Evolutionary conservation across 805 yeast genomes (phyloP).

Genomic region (Zygotorulaspora sp.): DNA sequence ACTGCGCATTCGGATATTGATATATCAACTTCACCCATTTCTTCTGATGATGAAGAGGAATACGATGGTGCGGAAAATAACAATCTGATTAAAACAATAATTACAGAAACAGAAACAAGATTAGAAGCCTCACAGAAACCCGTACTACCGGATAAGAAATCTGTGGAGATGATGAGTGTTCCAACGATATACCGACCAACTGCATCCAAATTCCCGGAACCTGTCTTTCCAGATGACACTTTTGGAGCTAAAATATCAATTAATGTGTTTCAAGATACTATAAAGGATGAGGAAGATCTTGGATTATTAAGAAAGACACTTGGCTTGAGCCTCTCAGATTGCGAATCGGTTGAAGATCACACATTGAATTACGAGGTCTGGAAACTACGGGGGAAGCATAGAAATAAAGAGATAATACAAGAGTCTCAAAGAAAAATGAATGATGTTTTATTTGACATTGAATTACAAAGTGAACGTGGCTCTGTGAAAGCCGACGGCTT

Average conservation of each 20-base stretch:
- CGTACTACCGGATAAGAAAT: constrained; percentile 18
- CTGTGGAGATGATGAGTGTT: constrained; percentile 20
- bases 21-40: constrained; percentile 12
- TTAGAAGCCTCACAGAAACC: constrained; percentile 15
- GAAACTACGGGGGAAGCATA: constrained; percentile 21
- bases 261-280: constrained; percentile 45
- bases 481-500: constrained; percentile 73
- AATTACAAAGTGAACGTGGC: constrained; percentile 46
- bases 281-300: constrained; percentile 76
- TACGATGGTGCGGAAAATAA: constrained; percentile 16
- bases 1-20: constrained; percentile 15
- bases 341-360: not conserved
- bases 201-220: constrained; percentile 42
- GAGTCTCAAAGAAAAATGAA: constrained; percentile 25
- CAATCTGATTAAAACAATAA: constrained; percentile 19
- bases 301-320: constrained; percentile 47
- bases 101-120: constrained; percentile 30
- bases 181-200: constrained; percentile 48
- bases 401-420: constrained; percentile 7
- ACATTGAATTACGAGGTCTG: constrained; percentile 23
- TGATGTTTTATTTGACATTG: constrained; percentile 26
- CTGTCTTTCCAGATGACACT: constrained; percentile 48
- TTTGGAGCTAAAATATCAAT: constrained; percentile 28
- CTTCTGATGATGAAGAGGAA: constrained; percentile 16
- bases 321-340: constrained; percentile 3